Evolutionary conservation across 371 early-diverging fungal genomes (phyloP).

Genomic region (Dichotomocladium elegans): DNA sequence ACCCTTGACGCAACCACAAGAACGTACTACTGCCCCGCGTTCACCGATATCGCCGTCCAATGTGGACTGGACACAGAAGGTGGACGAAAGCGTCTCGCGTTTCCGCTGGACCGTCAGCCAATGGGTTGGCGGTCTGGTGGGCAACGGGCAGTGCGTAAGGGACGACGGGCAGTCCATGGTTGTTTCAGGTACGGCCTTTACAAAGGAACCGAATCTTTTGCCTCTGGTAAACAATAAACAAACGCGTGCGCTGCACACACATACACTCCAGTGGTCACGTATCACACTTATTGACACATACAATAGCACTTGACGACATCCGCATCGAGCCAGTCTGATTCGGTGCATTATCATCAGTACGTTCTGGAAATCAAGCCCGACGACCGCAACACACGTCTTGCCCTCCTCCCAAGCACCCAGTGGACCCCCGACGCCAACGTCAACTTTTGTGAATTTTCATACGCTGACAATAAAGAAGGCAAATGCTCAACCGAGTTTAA

Average conservation of each 20-base stretch:
- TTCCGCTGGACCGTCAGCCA: constrained; percentile 17
- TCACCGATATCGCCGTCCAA: neutral
- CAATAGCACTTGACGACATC: neutral
- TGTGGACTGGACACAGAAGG: neutral
- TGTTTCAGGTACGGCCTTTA: constrained; percentile 12
- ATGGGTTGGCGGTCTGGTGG: constrained; percentile 17
- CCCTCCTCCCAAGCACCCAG: neutral
- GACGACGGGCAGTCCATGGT: constrained; percentile 13
- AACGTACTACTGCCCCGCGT: neutral
- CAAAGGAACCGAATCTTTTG: constrained; percentile 9
- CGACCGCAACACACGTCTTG: constrained; percentile 5
- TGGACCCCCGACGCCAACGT: constrained; percentile 14
- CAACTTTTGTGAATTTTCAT: constrained; percentile 9
- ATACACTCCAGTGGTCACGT: too few relatives aligned
- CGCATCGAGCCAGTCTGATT: neutral
- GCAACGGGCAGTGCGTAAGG: constrained; percentile 13
- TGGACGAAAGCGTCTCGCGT: constrained; percentile 8
- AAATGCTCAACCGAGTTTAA: constrained; percentile 12
- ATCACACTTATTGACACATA: too few relatives aligned
- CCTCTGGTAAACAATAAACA: constrained; percentile 17
- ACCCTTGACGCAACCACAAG: neutral
- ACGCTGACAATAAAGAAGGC: neutral
- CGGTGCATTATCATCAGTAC: constrained; percentile 19
- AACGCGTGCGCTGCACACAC: too few relatives aligned
- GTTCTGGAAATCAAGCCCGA: constrained; percentile 10